Evolutionary conservation across 192 early-diverging fungal genomes (phyloP).

Genomic region (Linnemannia elongata): DNA sequence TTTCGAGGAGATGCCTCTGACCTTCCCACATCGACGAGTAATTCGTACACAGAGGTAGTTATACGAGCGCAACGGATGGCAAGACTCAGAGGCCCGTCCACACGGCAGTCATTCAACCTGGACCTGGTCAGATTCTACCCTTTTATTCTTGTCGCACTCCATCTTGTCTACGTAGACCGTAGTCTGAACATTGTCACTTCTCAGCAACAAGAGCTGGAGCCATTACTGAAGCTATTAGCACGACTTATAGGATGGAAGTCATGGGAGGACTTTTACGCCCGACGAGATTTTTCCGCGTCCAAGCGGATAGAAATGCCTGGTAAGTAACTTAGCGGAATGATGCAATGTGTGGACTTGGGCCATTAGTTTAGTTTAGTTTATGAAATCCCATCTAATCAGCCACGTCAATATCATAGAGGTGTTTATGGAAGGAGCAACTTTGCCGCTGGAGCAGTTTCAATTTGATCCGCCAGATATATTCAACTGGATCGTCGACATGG

Average conservation of each 20-base stretch:
- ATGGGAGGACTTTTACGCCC: conserved; percentile 55
- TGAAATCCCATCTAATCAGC: not conserved
- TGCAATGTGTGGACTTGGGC: no score
- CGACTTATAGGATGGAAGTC: conserved; percentile 36
- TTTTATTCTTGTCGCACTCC: conserved; percentile 58
- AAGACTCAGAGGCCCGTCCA: conserved; percentile 13
- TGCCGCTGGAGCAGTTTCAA: conserved; percentile 4
- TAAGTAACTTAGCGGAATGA: not conserved
- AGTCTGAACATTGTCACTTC: conserved; percentile 55
- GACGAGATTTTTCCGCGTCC: conserved; percentile 19
- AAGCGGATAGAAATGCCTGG: conserved; percentile 23
- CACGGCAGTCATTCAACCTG: conserved; percentile 12
- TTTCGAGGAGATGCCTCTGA: conserved; percentile 4
- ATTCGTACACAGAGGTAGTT: conserved; percentile 20
- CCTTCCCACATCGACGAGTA: conserved; percentile 6
- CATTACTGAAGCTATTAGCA: conserved; percentile 49
- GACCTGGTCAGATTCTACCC: conserved; percentile 47
- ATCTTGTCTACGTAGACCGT: conserved; percentile 71
- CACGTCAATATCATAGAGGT: conserved; percentile 11
- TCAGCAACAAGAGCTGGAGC: conserved; percentile 40
- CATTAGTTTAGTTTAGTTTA: no score
- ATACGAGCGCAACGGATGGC: conserved; percentile 21
- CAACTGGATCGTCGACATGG: conserved; percentile 36
- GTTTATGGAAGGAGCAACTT: conserved; percentile 8
- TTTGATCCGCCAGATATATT: conserved; percentile 38